A percentile compares a stretch with the other conserved stretches of the same genome.
Conservation (phyloP, 192 early-diverging fungal species). For the Coemansia guatemalensis region DNA sequence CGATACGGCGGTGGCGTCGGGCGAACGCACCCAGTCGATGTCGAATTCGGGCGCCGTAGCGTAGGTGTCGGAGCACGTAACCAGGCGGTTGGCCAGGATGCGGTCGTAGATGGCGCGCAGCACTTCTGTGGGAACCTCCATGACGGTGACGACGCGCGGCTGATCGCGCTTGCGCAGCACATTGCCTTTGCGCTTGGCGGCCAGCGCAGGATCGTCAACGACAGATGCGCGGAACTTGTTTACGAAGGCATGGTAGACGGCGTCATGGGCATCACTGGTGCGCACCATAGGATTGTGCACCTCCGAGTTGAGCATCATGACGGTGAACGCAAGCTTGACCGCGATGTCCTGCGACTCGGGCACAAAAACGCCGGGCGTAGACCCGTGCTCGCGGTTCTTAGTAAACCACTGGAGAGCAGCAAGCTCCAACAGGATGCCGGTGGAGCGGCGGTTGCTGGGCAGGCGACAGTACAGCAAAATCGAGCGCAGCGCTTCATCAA, state of each 20-base stretch:
- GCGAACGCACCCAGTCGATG: constrained; percentile 46
- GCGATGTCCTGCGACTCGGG: constrained; percentile 53
- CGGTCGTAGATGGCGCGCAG: constrained; percentile 47
- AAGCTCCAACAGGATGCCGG: constrained; percentile 50
- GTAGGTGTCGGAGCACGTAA: constrained; percentile 48
- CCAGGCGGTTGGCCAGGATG: constrained; percentile 41
- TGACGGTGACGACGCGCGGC: constrained; percentile 52
- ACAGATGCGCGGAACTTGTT: constrained; percentile 52
- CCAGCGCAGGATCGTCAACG: constrained; percentile 50
- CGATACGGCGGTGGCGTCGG: constrained; percentile 15
- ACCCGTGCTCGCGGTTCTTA: constrained; percentile 33
- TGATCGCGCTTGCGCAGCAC: constrained; percentile 57
- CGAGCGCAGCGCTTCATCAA: constrained; percentile 55
- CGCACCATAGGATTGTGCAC: constrained; percentile 54
- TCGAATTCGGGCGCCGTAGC: constrained; percentile 50
- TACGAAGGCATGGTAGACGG: constrained; percentile 43
- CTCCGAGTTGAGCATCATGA: constrained; percentile 54
- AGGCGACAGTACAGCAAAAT: constrained; percentile 51
- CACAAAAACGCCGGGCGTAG: constrained; percentile 26
- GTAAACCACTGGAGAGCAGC: constrained; percentile 51
- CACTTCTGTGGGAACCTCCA: constrained; percentile 49
- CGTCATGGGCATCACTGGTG: constrained; percentile 35
- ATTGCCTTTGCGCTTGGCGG: constrained; percentile 53
- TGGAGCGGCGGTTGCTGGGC: constrained; percentile 38
- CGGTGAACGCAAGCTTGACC: constrained; percentile 51